These are phyloP conservation scores for Cocos nucifera DNA, from an alignment of 176 grass and related monocot species.

Conservation along the genomic window DNA sequence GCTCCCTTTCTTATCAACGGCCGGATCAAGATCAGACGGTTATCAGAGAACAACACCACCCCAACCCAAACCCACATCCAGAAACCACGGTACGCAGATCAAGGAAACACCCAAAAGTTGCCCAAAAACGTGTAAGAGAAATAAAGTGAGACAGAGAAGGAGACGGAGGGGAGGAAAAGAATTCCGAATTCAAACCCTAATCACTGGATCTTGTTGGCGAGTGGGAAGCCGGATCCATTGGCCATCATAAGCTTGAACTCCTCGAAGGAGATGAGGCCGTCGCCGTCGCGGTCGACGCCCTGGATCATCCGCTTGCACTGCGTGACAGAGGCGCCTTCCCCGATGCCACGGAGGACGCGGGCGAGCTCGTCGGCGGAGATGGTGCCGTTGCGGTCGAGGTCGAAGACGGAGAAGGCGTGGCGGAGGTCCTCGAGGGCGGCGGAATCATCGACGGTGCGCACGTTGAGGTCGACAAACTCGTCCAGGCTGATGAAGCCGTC, in stretches of 20 bases:
- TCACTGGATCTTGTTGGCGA: slow-evolving; percentile 28
- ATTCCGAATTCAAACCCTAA: slow-evolving; percentile 1
- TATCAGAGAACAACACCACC: too few relatives aligned
- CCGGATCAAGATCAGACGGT: too few relatives aligned
- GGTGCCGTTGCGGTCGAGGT: slow-evolving; percentile 61
- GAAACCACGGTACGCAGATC: too few relatives aligned
- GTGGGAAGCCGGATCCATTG: slow-evolving; percentile 18
- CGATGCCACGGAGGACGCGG: slow-evolving; percentile 56
- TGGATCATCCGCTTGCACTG: slow-evolving; percentile 90
- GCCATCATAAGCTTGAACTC: slow-evolving; percentile 98
- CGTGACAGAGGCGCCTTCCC: slow-evolving; percentile 58
- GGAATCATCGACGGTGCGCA: slow-evolving; percentile 21
- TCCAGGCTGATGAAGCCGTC: slow-evolving; percentile 83
- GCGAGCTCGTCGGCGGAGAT: slow-evolving; percentile 85
- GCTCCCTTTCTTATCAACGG: too few relatives aligned
- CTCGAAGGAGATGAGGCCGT: slow-evolving; percentile 72
- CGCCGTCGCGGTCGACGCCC: slow-evolving; percentile 79
- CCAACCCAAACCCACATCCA: too few relatives aligned
- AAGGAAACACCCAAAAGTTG: too few relatives aligned
- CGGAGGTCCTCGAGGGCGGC: slow-evolving; percentile 61
- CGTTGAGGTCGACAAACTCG: slow-evolving; percentile 74
- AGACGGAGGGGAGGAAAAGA: too few relatives aligned
- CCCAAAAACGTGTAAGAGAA: too few relatives aligned
- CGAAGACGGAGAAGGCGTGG: slow-evolving; percentile 75
- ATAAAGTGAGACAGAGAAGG: too few relatives aligned